Percentiles rank a stretch among this genome's conserved stretches.
phyloP scores from a whole-genome alignment of 2,329 filamentous ascomycete species.

The Colletotrichum agaves region DNA sequence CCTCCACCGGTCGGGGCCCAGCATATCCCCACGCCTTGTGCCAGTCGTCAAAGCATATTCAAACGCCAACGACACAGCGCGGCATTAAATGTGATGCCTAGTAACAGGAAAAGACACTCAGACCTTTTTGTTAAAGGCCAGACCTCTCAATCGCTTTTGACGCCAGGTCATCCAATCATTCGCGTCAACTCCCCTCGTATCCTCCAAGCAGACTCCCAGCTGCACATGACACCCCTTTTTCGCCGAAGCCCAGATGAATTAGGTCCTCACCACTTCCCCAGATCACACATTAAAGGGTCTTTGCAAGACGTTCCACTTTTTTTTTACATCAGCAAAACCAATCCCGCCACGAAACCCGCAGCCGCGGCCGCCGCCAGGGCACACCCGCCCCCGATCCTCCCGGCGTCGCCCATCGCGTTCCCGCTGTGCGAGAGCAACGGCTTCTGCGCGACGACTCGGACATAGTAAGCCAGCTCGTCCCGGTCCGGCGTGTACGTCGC shows the following conservation, averaged over 20 bases:
- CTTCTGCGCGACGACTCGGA: slow-evolving; percentile 48
- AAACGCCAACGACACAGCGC: neutral
- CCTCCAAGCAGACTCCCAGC: too few species aligned
- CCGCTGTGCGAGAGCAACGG: slow-evolving; percentile 37
- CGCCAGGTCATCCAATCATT: too few species aligned
- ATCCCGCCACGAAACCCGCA: slow-evolving; percentile 17
- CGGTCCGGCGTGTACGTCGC: slow-evolving; percentile 44
- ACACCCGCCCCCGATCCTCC: neutral
- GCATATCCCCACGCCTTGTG: too few species aligned
- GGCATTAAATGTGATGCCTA: slow-evolving; percentile 3
- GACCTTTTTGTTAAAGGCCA: too few species aligned
- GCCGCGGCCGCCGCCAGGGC: neutral
- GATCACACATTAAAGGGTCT: neutral
- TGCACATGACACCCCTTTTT: too few species aligned
- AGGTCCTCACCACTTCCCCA: neutral
- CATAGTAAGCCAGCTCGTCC: slow-evolving; percentile 47
- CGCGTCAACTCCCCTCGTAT: too few species aligned
- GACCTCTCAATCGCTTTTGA: too few species aligned
- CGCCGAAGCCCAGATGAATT: neutral
- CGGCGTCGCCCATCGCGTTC: slow-evolving; percentile 17
- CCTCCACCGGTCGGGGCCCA: too few species aligned
- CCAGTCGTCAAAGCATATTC: too few species aligned
- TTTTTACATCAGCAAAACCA: slow-evolving; percentile 15
- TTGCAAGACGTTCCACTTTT: too few species aligned
- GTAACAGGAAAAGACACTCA: neutral